Evolutionary conservation across 345 rosid species (phyloP).

Genomic region (Cardiospermum halicacabum): DNA sequence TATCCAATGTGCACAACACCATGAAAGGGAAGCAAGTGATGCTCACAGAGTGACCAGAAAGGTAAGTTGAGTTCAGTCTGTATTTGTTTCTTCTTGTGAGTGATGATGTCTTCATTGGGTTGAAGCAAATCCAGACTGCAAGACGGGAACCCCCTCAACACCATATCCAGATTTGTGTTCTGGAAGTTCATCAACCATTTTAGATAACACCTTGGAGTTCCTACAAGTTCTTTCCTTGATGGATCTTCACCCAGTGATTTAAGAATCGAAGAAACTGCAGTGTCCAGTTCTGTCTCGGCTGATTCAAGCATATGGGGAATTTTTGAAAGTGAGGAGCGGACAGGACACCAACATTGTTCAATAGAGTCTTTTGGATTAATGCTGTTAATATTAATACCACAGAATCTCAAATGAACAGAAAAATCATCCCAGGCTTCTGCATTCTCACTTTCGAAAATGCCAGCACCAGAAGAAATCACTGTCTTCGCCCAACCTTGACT

Average conservation of each 20-base stretch:
- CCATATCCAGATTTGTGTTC: conserved; percentile 53
- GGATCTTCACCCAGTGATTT: conserved; percentile 89
- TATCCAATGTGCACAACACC: conserved; percentile 90
- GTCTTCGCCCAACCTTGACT: conserved; percentile 53
- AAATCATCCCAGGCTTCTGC: conserved; percentile 69
- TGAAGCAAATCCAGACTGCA: conserved; percentile 23
- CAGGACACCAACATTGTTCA: conserved; percentile 68
- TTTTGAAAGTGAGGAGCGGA: conserved; percentile 30
- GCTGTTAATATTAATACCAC: conserved; percentile 42
- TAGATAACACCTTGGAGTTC: conserved; percentile 67
- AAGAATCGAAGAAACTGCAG: conserved; percentile 66
- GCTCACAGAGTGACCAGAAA: conserved; percentile 94
- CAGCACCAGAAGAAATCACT: conserved; percentile 60
- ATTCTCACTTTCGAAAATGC: conserved; percentile 61
- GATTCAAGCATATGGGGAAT: conserved; percentile 28
- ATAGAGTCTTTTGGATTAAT: conserved; percentile 18
- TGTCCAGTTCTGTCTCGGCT: conserved; percentile 49
- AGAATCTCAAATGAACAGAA: conserved; percentile 51
- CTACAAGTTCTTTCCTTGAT: conserved; percentile 71
- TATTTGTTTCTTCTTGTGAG: conserved; percentile 29
- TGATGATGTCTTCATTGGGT: conserved; percentile 31
- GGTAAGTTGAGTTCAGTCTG: conserved; percentile 64
- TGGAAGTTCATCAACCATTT: conserved; percentile 88
- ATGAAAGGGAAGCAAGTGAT: conserved; percentile 93
- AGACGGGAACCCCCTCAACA: conserved; percentile 42